Evolutionary conservation across 2,329 filamentous ascomycete genomes (phyloP), one percentile per base, ranked within the genome.

Genomic region (Penicillium italicum): DNA sequence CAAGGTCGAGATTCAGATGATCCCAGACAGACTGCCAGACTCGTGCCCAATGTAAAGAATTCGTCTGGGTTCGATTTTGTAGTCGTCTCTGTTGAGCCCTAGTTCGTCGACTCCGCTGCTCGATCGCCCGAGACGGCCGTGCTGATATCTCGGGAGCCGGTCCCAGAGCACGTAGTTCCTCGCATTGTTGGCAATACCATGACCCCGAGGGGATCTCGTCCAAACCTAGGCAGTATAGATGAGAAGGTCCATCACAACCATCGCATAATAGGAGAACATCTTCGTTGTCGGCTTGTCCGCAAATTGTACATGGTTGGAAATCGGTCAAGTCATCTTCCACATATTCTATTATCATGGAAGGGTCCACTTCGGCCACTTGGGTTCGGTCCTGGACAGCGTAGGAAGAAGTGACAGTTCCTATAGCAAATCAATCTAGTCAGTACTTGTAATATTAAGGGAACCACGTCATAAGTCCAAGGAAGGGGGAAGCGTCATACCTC

Each of bases 21-120:
- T 92, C 87, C 87, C 90, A 95, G 1, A 95, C 89, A 51, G 90
- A 89, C 69, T 93, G 88, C 93, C 93, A 97, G 43, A 95, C 89
- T 44, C 88, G 70, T 76, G 90, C 77, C 91, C 89, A 81, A 78
- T 85, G 72, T 76, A 85, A 62, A 36, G 79, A 79, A 51, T 79
- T 71, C 28, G 70, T 67, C 56, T 76, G 74, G 47, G 71, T 74
- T 16, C 69, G 68, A 56, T 62, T 76, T 50, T 76, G 73, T 38
- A 69, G 54, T 56, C 71, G 70, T 46, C 77, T 72, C 55, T 74
- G 76, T 53, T 79, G 75, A 30, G 73, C 77, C 46, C 77, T 71
- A 18, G 78, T 80, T 18, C 78, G 76, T 58, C 76, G 73, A 54
- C 68, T 80, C 75, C 65, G 83, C 74, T 59, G 80, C 78, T 70